These are phyloP conservation scores for Ceratobasidium sp. DNA, from an alignment of 1,284 basidiomycete species.

Conservation along the genomic window DNA sequence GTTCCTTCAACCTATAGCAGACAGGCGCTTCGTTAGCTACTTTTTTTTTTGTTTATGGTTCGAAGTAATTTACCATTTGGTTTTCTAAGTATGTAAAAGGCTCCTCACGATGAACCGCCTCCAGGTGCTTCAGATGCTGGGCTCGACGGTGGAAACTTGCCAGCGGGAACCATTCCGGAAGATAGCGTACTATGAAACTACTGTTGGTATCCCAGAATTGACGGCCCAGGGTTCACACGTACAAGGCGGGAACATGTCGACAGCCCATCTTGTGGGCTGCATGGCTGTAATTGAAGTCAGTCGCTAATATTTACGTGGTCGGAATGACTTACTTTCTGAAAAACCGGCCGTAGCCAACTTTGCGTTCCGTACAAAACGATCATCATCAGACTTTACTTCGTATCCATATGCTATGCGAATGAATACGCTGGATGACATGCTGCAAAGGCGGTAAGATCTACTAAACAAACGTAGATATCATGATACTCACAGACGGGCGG, in stretches of 20 bases:
- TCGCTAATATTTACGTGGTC: no score
- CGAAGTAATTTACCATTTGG: not conserved
- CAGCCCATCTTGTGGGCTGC: not conserved
- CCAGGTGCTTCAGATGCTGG: not conserved
- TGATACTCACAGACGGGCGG: no score
- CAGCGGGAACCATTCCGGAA: conserved; percentile 3
- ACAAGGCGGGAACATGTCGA: conserved; percentile 11
- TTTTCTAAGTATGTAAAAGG: not conserved
- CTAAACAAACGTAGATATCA: conserved; percentile 6
- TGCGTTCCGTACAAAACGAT: not conserved
- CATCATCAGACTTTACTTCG: conserved; percentile 4
- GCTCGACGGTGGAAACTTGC: not conserved
- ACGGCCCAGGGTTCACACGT: no score
- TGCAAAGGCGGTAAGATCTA: not conserved
- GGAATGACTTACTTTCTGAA: not conserved
- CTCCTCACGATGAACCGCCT: not conserved
- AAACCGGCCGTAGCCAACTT: not conserved
- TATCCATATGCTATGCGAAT: conserved; percentile 16
- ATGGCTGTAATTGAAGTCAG: not conserved
- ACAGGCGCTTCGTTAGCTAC: no score
- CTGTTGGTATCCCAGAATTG: not conserved
- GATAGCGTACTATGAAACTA: conserved; percentile 3
- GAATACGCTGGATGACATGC: not conserved
- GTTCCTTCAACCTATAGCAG: conserved; percentile 21
- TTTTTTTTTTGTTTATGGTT: no score